A percentile compares a stretch with the other conserved stretches of the same genome.
Conservation (phyloP, 345 rosid genomes). For the Murraya paniculata region DNA sequence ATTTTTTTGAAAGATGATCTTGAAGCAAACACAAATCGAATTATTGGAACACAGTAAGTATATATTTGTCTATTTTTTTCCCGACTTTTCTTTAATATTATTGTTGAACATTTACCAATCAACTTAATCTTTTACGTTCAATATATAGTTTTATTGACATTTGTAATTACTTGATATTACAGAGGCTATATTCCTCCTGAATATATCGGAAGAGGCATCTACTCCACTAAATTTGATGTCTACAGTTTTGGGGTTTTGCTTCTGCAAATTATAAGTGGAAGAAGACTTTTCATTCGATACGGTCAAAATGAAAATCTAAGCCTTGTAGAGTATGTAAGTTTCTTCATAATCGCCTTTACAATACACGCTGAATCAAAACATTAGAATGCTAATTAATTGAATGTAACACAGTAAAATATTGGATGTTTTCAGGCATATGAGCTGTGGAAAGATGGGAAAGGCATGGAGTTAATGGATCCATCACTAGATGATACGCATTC, state of each 20-base stretch:
- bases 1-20: slow-evolving; percentile 27
- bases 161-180: background rate
- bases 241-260: background rate
- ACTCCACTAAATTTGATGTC: background rate
- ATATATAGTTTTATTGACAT: fast-evolving
- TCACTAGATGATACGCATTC: background rate
- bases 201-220: background rate
- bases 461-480: slow-evolving; percentile 3
- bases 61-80: background rate
- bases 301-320: background rate
- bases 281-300: background rate
- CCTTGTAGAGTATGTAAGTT: slow-evolving; percentile 24
- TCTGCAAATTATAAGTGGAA: background rate
- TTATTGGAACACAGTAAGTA: slow-evolving; percentile 46
- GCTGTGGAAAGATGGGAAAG: background rate
- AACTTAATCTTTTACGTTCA: too few species aligned
- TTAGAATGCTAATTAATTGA: background rate
- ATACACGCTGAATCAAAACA: too few species aligned
- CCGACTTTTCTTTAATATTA: too few species aligned
- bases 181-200: background rate
- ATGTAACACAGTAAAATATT: too few species aligned
- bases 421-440: slow-evolving; percentile 7
- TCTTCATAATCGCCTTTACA: background rate
- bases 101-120: too few species aligned
- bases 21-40: slow-evolving; percentile 25